Percentiles rank a stretch among this genome's conserved stretches.
These are phyloP conservation scores for Houttuynia cordata DNA, from an alignment of 164 flowering plant species.

Conservation along the genomic window DNA sequence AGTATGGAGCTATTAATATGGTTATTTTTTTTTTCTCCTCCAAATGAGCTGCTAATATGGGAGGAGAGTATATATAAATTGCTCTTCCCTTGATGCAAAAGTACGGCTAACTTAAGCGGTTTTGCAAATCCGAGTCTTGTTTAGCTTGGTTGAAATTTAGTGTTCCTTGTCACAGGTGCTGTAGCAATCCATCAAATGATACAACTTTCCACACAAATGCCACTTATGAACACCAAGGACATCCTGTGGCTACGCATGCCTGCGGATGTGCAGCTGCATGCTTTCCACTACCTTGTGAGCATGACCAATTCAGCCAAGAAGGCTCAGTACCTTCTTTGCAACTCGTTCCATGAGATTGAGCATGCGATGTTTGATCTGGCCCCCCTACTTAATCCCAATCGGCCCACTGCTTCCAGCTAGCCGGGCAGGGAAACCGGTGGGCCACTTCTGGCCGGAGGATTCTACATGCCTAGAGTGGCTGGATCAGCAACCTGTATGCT, in stretches of 20 bases:
- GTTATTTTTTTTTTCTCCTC: no score
- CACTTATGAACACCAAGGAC: neutral
- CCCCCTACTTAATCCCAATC: neutral
- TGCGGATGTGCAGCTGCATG: neutral
- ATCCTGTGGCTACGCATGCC: neutral
- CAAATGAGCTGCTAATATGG: no score
- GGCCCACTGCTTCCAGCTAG: neutral
- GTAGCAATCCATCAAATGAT: neutral
- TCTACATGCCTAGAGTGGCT: neutral
- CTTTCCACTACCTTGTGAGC: neutral
- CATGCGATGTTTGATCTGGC: no score
- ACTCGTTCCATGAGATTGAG: neutral
- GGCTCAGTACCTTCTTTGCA: neutral
- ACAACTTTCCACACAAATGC: neutral
- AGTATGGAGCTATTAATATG: no score
- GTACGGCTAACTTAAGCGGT: no score
- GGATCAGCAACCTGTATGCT: neutral
- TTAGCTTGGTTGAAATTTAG: no score
- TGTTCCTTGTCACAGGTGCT: neutral
- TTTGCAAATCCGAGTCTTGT: no score
- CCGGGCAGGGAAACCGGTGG: neutral
- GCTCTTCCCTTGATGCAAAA: no score
- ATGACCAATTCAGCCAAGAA: no score
- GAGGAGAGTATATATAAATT: no score
- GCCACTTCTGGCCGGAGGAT: conserved; percentile 1